These are phyloP conservation scores for Penicillium griseofulvum DNA, from an alignment of 2,329 filamentous ascomycete genomes.

Conservation along the genomic window DNA sequence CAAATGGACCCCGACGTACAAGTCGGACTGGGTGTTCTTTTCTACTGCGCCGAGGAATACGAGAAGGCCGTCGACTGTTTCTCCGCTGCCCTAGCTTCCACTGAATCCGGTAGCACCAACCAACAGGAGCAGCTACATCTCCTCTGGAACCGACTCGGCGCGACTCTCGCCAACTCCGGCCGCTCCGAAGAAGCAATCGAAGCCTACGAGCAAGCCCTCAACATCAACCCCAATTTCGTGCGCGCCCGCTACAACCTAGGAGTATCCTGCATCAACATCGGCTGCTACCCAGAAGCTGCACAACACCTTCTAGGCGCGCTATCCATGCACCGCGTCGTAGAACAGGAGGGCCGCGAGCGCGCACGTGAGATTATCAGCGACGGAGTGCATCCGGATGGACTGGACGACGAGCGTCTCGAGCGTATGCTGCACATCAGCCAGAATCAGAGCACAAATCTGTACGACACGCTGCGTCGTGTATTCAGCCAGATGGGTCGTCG, in stretches of 20 bases:
- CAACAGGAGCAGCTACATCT: conserved; percentile 84
- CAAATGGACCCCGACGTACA: conserved; percentile 99
- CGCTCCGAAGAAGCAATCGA: conserved; percentile 94
- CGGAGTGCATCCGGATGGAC: conserved; percentile 42
- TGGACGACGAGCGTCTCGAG: conserved; percentile 72
- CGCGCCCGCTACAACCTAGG: conserved; percentile 95
- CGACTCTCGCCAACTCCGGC: conserved; percentile 91
- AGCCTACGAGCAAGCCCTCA: conserved; percentile 89
- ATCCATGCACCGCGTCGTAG: conserved; percentile 92
- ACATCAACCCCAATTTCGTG: conserved; percentile 91
- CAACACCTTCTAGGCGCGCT: conserved; percentile 88
- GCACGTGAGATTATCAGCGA: conserved; percentile 76
- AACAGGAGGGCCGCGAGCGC: conserved; percentile 77
- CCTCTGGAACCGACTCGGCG: conserved; percentile 94
- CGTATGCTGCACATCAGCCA: conserved; percentile 74
- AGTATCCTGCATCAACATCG: conserved; percentile 95
- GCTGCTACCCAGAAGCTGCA: conserved; percentile 88
- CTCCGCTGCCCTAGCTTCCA: conserved; percentile 80
- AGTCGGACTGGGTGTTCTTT: conserved; percentile 91
- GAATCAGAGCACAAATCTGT: conserved; percentile 94
- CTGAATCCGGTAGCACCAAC: conserved; percentile 80
- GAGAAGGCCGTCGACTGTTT: conserved; percentile 99
- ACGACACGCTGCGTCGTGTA: conserved; percentile 90
- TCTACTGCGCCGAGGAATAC: conserved; percentile 97
- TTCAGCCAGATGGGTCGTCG: conserved; percentile 92